These are phyloP conservation scores for Sporisorium iseilematis-ciliati DNA, from an alignment of 1,284 basidiomycete species.

Conservation along the genomic window DNA sequence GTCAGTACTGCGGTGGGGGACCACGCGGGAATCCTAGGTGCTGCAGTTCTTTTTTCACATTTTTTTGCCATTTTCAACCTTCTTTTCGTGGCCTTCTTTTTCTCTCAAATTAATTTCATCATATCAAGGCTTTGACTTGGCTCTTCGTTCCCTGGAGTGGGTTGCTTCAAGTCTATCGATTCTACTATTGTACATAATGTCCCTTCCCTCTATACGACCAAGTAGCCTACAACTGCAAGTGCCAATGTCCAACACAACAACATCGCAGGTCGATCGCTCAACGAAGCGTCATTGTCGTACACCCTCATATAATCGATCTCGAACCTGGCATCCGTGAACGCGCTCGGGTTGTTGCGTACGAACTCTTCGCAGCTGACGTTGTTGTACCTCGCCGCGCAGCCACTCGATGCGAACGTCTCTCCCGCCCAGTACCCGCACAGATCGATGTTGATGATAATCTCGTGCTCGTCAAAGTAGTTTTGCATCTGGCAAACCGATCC, in stretches of 20 bases:
- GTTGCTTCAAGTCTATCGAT: too few relatives aligned
- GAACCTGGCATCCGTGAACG: constrained; percentile 56
- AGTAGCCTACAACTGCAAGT: constrained; percentile 6
- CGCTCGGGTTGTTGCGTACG: constrained; percentile 47
- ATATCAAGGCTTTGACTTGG: background rate
- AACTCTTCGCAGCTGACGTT: constrained; percentile 51
- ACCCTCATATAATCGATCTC: constrained; percentile 62
- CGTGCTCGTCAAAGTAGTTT: constrained; percentile 52
- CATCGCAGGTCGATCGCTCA: constrained; percentile 2
- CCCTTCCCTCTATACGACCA: constrained; percentile 1
- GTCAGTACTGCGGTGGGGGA: constrained; percentile 87
- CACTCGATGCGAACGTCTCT: constrained; percentile 36
- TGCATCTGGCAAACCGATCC: constrained; percentile 45
- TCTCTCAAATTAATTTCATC: too few relatives aligned
- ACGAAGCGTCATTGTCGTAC: constrained; percentile 37
- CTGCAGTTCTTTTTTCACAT: constrained; percentile 74
- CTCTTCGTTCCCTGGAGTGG: background rate
- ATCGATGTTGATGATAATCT: constrained; percentile 60
- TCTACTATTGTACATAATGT: too few relatives aligned
- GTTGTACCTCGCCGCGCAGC: constrained; percentile 24
- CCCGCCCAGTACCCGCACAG: constrained; percentile 50
- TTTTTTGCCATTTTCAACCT: too few relatives aligned
- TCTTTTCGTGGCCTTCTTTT: too few relatives aligned
- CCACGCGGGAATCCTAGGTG: constrained; percentile 84
- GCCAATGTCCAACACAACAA: constrained; percentile 4